Conservation (phyloP, 768 basidiomycete genomes). For the Leccinum arenicola region DNA sequence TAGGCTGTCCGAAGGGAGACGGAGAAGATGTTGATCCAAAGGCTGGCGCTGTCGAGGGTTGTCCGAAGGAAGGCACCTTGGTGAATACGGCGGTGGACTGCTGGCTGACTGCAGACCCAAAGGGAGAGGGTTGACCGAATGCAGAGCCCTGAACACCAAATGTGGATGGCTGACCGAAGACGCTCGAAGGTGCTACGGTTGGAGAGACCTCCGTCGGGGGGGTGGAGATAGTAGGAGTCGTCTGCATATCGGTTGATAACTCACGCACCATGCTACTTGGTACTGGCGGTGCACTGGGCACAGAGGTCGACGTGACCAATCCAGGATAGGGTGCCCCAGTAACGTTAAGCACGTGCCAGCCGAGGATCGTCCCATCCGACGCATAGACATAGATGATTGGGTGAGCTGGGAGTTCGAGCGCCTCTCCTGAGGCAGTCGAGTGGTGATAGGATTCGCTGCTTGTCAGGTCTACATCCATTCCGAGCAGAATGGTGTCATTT, state of each 20-base stretch:
- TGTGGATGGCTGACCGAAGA: conserved; percentile 35
- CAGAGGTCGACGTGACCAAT: conserved; percentile 37
- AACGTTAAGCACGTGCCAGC: conserved; percentile 65
- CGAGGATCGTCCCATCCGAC: conserved; percentile 75
- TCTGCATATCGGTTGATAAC: conserved; percentile 31
- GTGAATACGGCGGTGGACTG: conserved; percentile 25
- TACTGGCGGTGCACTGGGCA: conserved; percentile 3
- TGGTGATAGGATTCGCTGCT: conserved; percentile 38
- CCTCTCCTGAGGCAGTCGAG: conserved; percentile 41
- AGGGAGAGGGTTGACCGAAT: conserved; percentile 33
- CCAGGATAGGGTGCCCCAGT: conserved; percentile 53
- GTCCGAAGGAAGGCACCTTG: conserved; percentile 22
- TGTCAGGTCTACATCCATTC: conserved; percentile 66
- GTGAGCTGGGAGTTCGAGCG: conserved; percentile 41
- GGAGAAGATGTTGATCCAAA: conserved; percentile 14
- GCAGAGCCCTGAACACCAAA: conserved; percentile 23
- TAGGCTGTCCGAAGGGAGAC: background rate
- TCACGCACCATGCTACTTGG: conserved; percentile 27
- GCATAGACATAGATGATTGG: conserved; percentile 75
- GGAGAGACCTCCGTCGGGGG: conserved; percentile 18
- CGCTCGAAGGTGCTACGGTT: conserved; percentile 31
- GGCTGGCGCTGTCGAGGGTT: conserved; percentile 6
- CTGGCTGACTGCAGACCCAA: conserved; percentile 18
- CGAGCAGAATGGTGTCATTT: conserved; percentile 68
- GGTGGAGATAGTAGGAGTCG: conserved; percentile 20